Evolutionary conservation across 495 filamentous ascomycete species (phyloP), one percentile per base, ranked within the genome.

Genomic region (Astrocystis sublimbata): DNA sequence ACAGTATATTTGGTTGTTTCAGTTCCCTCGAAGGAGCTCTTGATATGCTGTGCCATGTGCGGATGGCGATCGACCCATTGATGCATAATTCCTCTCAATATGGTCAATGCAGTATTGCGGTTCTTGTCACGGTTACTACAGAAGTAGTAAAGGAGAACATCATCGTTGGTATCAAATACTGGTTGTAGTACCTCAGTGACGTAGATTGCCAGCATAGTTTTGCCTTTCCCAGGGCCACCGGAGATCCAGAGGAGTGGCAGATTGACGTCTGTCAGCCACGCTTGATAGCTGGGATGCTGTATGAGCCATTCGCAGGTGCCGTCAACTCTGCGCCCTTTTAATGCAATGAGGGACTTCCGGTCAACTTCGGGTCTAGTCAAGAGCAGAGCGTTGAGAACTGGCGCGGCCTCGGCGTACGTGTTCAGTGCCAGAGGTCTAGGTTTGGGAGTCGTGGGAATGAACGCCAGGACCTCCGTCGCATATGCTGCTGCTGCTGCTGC

Each of bases 231-330:
- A 66, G 78, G 76, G 23, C 76, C 72, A 28, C 80, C 80, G 15
- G 69, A 78, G 19, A 83, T 68, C 78, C 79, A 82, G 41, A 83
- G 72, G 1, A 79, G 68, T 50, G 63, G 66, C 30, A 17, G 46
- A 59, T 64, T 42, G 15, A 55, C 51, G 28, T 63, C 26, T 36
- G 26, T n/a, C 45, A 81, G 62, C 79, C 78, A 83, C 47, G 61
- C 67, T 55, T 69, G 56, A 60, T 78, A 83, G n/a, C 9, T 4
- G 6, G 30, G 21, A 63, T 80, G 68, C n/a, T 62, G 53, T 63
- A 61, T 73, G 45, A 81, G 65, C 80, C 78, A 83, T 70, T 81
- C 77, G 65, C 80, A 82, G 43, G 79, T 82, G 19, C 76, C 75
- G 19, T 66, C 66, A 28, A 71, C 68, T 63, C 73, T 67, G 7